Base-by-base conservation (phyloP, 2,329 filamentous ascomycete species). In the Diaporthe capsici region DNA sequence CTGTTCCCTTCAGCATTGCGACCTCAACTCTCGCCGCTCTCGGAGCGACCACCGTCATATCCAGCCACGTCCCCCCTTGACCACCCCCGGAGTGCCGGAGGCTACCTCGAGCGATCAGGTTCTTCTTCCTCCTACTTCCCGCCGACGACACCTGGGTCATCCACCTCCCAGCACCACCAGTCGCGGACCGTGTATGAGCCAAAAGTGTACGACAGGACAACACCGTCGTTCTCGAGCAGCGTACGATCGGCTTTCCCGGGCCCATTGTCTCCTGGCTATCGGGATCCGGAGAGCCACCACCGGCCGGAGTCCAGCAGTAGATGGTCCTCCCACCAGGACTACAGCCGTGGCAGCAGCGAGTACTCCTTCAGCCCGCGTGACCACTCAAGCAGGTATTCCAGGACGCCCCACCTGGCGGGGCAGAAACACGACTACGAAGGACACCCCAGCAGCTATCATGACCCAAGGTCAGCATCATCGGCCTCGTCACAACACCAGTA, bases 61-160 rank as follows among this genome's bases (percentile, higher is more conserved):
- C 80, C 84, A 58, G 83, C 85, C 47, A 81, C 84, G 10, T 90
- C 89, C 28, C 86, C 89, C 7, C 79, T 88, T 73, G 88, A 90
- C 55, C 84, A 85, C 58, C 85, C 88, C 7, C 84, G 83, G 73
- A 81, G 84, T n/a, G 82, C 85, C 22, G 82, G 86, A 12, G 77
- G 78, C 28, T 81, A 81, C 63, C 80, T 82, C 68, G 85, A 86
- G 53, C 82, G 85, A 65, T 79, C 84, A 12, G 84, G 82, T 61
- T 84, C 84, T 22, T 84, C 83, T 25, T 82, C 83, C 4, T 88
- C 88, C 20, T 90, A 89, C 80, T 90, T 90, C 77, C 85, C 88
- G 7, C 83, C 83, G 44, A 77, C 81, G 10, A 80, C 81, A 60
- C 79, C 82, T 17, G 83, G 85, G 58, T 81, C 85, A 13, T 77